Base-by-base conservation (phyloP, 169 alveolate genomes). In the Plasmodium cynomolgi region DNA sequence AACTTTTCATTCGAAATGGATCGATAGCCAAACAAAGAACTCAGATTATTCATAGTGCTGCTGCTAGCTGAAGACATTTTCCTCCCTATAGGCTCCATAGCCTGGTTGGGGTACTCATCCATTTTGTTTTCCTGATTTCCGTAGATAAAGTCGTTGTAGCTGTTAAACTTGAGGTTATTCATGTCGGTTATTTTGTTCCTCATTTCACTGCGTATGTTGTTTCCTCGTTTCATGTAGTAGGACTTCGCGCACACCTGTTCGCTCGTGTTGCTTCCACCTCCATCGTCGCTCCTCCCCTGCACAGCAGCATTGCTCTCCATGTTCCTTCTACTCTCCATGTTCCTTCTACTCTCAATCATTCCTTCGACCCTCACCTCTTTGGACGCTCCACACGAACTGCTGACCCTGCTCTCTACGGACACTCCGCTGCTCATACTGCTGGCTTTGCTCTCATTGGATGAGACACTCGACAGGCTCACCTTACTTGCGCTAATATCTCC, bases 131-230 rank as follows among this genome's bases (percentile, higher is more conserved):
- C 81, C 20, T 54, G 29, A n/a, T 74, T 77, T 20, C 33, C 79
- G 39, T 50, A 85, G 37, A 74, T 75, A 15, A 85, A 74, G 58
- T 85, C 85, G 34, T 85, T 85, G 31, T 68, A 84, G 9, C 72
- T 37, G 68, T 74, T 11, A 50, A 47, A 26, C 23, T 33, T 85
- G 9, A 8, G 4, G 23, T 47, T 85, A 84, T 33, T 29, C 23
- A 33, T 20, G 29, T 73, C 39, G 20, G 17, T 29, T 37, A 84
- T 39, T 26, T 73, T 71, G 2, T 68, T 68, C 33, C 33, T 71
- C 73, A 23, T 71, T 34, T 71, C 92, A 2, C 26, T 41, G 54
- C 92, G 83, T 84, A 71, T 33, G 50, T 39, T 39, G 47, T 84
- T 84, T 26, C 75, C 75, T 62, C 54, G 23, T 17, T 84, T 72